Percentiles rank a stretch among this genome's conserved stretches.
phyloP scores from a whole-genome alignment of 768 basidiomycete species.

The Lactarius tabidus region DNA sequence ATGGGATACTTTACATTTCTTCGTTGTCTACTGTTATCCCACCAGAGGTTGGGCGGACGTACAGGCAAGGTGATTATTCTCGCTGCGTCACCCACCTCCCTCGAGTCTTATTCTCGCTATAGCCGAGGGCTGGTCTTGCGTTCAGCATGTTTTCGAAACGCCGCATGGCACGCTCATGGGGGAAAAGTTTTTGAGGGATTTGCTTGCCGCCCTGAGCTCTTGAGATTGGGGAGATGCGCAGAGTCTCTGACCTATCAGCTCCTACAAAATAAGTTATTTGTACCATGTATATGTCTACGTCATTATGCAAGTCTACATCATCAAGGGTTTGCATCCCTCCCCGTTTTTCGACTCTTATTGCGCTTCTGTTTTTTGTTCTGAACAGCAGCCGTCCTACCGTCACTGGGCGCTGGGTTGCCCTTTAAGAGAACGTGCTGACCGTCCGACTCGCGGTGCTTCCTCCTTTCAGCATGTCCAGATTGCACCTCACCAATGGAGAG shows the following conservation, averaged over 20 bases:
- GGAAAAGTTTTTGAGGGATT: conserved; percentile 3
- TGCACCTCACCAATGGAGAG: neutral
- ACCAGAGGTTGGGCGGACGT: neutral
- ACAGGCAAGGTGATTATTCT: neutral
- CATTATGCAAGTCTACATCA: neutral
- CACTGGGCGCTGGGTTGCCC: neutral
- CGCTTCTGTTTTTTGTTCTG: conserved; percentile 6
- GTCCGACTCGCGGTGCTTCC: conserved; percentile 34
- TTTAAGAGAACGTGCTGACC: neutral
- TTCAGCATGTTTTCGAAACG: conserved; percentile 13
- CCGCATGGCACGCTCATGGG: conserved; percentile 16
- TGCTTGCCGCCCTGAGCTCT: neutral
- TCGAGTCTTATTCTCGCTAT: neutral
- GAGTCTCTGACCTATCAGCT: neutral
- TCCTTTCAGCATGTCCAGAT: conserved; percentile 30
- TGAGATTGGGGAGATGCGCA: neutral
- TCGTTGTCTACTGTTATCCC: conserved; percentile 4
- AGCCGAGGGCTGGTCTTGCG: conserved; percentile 13
- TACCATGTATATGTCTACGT: conserved; percentile 1
- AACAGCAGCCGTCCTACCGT: neutral
- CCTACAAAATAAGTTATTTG: conserved; percentile 13
- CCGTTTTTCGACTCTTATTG: conserved; percentile 3
- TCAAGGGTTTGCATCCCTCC: neutral
- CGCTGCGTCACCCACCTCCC: neutral
- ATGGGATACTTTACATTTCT: conserved; percentile 14